Percentiles rank a stretch among this genome's conserved stretches.
Conservation (phyloP, 2,329 filamentous ascomycete species). For the Tolypocladium paradoxum region DNA sequence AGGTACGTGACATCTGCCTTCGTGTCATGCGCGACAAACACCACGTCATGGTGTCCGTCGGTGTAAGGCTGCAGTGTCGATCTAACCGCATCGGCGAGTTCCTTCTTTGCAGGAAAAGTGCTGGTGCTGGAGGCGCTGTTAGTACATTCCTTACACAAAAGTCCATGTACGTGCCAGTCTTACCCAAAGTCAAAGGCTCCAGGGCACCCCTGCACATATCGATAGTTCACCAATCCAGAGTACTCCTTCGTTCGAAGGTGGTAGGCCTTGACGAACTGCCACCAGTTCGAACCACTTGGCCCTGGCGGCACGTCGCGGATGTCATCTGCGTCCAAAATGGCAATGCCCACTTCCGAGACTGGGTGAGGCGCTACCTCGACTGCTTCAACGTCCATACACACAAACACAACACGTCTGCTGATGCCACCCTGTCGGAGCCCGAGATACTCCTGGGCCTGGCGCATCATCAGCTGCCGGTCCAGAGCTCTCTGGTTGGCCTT, state of each 20-base stretch:
- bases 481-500: slow-evolving; percentile 34
- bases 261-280: slow-evolving; percentile 50
- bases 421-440: slow-evolving; percentile 35
- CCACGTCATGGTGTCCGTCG: slow-evolving; percentile 36
- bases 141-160: slow-evolving; percentile 2
- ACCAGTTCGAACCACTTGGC: slow-evolving; percentile 53
- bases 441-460: slow-evolving; percentile 58
- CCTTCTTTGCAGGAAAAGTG: slow-evolving; percentile 23
- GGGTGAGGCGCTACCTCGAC: slow-evolving; percentile 56
- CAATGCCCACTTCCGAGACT: slow-evolving; percentile 80
- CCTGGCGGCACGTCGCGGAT: slow-evolving; percentile 49
- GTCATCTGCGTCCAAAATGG: slow-evolving; percentile 60
- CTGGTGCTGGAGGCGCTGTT: slow-evolving; percentile 23
- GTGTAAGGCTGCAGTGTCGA: slow-evolving; percentile 22
- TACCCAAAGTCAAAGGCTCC: slow-evolving; percentile 68
- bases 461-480: slow-evolving; percentile 43
- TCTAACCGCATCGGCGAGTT: slow-evolving; percentile 24
- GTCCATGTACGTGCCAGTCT: slow-evolving; percentile 10
- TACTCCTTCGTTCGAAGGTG: slow-evolving; percentile 73
- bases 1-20: slow-evolving; percentile 59
- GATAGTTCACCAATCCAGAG: slow-evolving; percentile 50
- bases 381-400: slow-evolving; percentile 75
- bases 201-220: slow-evolving; percentile 63
- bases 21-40: slow-evolving; percentile 73
- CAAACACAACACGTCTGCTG: slow-evolving; percentile 41